phyloP scores from a whole-genome alignment of 176 grass and related monocot species.

The Hyparrhenia diplandra region DNA sequence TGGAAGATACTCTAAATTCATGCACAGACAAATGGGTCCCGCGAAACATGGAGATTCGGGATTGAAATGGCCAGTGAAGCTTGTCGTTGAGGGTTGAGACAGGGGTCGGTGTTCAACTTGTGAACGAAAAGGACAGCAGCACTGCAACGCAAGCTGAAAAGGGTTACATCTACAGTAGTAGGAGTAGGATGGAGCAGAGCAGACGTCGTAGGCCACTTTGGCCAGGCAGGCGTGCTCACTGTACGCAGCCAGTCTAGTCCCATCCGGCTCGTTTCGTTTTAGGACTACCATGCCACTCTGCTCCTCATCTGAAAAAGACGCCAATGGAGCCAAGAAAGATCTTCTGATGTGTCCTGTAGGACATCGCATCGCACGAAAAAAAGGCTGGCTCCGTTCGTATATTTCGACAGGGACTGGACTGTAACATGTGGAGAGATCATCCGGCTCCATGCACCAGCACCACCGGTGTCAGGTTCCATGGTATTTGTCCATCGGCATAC shows the following conservation, averaged over 20 bases:
- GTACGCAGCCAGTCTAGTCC: not conserved
- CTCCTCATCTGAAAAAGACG: too few relatives aligned
- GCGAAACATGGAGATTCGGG: not conserved
- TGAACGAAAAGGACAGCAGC: slow-evolving; percentile 24
- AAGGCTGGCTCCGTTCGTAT: too few relatives aligned
- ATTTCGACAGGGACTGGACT: too few relatives aligned
- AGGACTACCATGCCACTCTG: not conserved
- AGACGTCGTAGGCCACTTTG: not conserved
- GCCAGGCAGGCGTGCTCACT: not conserved
- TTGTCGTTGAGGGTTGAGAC: not conserved
- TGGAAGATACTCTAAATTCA: not conserved
- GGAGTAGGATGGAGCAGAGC: not conserved
- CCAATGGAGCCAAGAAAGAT: too few relatives aligned
- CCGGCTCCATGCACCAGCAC: too few relatives aligned
- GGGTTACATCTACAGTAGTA: not conserved
- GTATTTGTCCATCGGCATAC: too few relatives aligned
- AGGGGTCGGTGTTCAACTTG: slow-evolving; percentile 15
- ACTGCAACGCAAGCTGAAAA: not conserved
- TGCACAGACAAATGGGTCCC: not conserved
- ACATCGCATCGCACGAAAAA: too few relatives aligned
- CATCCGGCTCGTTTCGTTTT: slow-evolving; percentile 6
- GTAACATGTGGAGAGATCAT: too few relatives aligned
- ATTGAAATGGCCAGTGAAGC: not conserved
- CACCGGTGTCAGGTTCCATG: too few relatives aligned
- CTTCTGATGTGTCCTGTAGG: too few relatives aligned